Base-by-base conservation (phyloP, 2,329 filamentous ascomycete species). In the Neonectria coccinea region DNA sequence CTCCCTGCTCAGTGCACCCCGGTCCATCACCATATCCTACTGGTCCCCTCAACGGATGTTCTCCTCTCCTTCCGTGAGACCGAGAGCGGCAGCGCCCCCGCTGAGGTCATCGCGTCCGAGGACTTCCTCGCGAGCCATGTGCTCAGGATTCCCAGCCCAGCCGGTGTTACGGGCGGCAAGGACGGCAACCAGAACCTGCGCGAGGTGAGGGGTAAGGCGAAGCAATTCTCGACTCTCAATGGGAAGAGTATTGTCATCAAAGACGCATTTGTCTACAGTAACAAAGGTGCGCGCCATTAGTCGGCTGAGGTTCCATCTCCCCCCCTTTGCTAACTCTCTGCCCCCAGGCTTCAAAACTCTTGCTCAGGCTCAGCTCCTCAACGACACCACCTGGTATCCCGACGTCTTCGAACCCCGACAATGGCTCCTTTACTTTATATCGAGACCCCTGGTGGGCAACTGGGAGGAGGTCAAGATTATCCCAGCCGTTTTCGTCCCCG, bases 61-160 rank as follows among this genome's bases (percentile, higher is more conserved):
- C 89, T 99, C 76, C 88, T 97, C 75, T 92, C 91, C 76, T 91
- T 89, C 78, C 92, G 92, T 83, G 96, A 99, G 80, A 89, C 90
- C 78, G 96, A 98, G 79, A 92, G 91, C 72, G 92, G 92, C 79
- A 85, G 88, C 70, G 83, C 87, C 63, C 91, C 94, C 79, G 84
- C 89, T 73, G 95, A 98, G 77, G 87, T 97, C 71, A 90, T 95
- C 75, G 88, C 89, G 66, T 94, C 92, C 61, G 96, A 99, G 78
- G 96, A 99, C 74, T 98, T 99, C 79, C 87, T 99, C 62, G 93
- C 90, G 68, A 98, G 96, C 84, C 96, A 99, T 91, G 94, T 98
- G 62, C 85, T 99, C 76, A 93, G 94, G 73, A 89, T 97, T 71
- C 91, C 93, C 45, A 82, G 82, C 62, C 80, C 84, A 62, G 80